Base-by-base conservation (phyloP, 768 basidiomycete species). In the Floccularia luteovirens region DNA sequence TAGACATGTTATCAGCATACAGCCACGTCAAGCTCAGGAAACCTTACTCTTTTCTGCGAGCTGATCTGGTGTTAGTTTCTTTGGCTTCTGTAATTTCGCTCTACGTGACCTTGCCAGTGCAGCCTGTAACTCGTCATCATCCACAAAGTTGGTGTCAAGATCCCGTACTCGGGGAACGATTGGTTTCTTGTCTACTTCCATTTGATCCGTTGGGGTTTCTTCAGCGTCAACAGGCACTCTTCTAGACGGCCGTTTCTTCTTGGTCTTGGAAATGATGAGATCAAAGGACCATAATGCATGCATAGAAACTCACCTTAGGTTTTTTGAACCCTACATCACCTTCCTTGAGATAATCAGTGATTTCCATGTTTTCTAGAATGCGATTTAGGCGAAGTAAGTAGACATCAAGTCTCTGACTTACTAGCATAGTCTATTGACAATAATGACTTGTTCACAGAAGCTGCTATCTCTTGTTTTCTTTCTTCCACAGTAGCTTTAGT, bases 111-210 rank as follows among this genome's bases (percentile, higher is more conserved):
- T 78, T 24, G 94, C 83, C 43, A 98, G 70, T 20, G 88, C 90
- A 30, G 88, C 87, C 69, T 97, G 93, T 31, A 99, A 75, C 53
- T 99, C 96, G 60, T 99, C 96, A 59, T 99, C 96, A 63, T 98
- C 96, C 47, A 98, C 84, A 60, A 96, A 90, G 63, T 94, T 94
- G 51, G 73, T 70, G 56, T 92, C 79, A 38, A 90, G 70, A 56
- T 91, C 78, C 51, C 84, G 73, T 48, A 69, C 67, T 48, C 82
- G 71, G 44, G 81, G 77, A 20, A 79, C 62, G 42, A 77, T 66
- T n/a, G 84, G 77, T 49, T 75, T 79, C 49, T 74, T 64, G 53
- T 96, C 93, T 40, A 92, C 74, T 23, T 89, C 77, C 87, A 94
- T 96, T 46, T 61, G 64, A 45, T 74, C 70, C 24, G 73, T 74